A percentile compares a stretch with the other conserved stretches of the same genome.
These are phyloP conservation scores for Aphanomyces invadans DNA, from an alignment of 352 stramenopile species.

Conservation along the genomic window DNA sequence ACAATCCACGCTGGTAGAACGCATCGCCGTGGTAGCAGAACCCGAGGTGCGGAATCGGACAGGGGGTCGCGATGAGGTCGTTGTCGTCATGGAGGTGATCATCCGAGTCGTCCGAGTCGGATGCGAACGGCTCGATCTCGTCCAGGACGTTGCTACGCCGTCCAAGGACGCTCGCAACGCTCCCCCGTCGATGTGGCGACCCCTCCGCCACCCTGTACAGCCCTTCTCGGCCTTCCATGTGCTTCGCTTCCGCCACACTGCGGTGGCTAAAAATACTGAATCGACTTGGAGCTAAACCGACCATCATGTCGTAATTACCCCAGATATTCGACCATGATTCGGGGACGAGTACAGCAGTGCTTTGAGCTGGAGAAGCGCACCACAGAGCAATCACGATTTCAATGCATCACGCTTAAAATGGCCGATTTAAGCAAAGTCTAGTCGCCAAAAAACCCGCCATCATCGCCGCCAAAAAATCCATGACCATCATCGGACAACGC, in stretches of 20 bases:
- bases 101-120: neutral
- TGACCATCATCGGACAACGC: slow-evolving; percentile 15
- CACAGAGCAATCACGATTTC: too few species aligned
- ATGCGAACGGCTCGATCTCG: neutral
- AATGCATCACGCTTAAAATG: too few species aligned
- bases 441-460: slow-evolving; percentile 13
- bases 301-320: too few species aligned
- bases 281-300: too few species aligned
- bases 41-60: slow-evolving; percentile 35
- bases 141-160: neutral
- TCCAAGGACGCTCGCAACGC: neutral
- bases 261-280: neutral
- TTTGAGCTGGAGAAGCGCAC: too few species aligned
- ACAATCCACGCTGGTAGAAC: slow-evolving; percentile 64
- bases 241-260: neutral
- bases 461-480: neutral
- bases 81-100: slow-evolving; percentile 5
- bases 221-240: neutral
- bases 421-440: too few species aligned
- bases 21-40: slow-evolving; percentile 68
- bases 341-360: too few species aligned
- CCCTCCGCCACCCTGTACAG: neutral
- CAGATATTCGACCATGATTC: too few species aligned
- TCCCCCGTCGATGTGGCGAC: neutral
- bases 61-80: neutral